Base-by-base conservation (phyloP, 768 basidiomycete genomes). In the Kwoniella heveanensis region DNA sequence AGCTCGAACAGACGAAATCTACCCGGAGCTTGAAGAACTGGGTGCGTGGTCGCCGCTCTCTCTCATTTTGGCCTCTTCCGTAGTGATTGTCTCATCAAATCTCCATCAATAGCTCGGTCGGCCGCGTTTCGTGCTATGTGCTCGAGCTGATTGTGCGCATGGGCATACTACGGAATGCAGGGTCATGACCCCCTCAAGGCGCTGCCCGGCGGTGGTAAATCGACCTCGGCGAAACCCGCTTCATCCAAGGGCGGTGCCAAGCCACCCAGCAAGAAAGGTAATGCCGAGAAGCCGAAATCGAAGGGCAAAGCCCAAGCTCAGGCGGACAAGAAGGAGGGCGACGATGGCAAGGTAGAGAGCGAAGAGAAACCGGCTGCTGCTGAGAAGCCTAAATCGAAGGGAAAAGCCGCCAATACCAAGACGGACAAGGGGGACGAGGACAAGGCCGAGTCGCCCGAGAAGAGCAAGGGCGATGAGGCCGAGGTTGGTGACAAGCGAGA, bases 1-100 rank as follows among this genome's bases (percentile, higher is more conserved):
- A 94, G 79, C 51, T 80, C 54, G 72, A 74, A 54, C 62, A 78
- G 68, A 74, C 69, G 22, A 80, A 80, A 54, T 70, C 66, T 26
- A 79, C 77, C 0, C 66, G 67, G 56, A 77, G 78, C 67, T 50
- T 79, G 52, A 79, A 76, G 70, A 79, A 79, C 54, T 79, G 78
- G 78, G 78, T 74, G 48, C 51, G 74, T 68, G 22, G 9, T 46
- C 36, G 13, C 39, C 21, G 27, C 13, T 27, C 12, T 17, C 8
- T 44, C 8, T 36, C 32, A 2, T 59, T n/a, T n/a, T n/a, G n/a
- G n/a, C n/a, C n/a, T n/a, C n/a, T n/a, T n/a, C n/a, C n/a, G n/a
- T n/a, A n/a, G n/a, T n/a, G n/a, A n/a, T n/a, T n/a, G n/a, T n/a
- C n/a, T n/a, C n/a, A n/a, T n/a, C n/a, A n/a, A n/a, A n/a, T n/a